These are phyloP conservation scores for Diddensiella caesifluorescens DNA, from an alignment of 805 yeast genomes.

Conservation along the genomic window DNA sequence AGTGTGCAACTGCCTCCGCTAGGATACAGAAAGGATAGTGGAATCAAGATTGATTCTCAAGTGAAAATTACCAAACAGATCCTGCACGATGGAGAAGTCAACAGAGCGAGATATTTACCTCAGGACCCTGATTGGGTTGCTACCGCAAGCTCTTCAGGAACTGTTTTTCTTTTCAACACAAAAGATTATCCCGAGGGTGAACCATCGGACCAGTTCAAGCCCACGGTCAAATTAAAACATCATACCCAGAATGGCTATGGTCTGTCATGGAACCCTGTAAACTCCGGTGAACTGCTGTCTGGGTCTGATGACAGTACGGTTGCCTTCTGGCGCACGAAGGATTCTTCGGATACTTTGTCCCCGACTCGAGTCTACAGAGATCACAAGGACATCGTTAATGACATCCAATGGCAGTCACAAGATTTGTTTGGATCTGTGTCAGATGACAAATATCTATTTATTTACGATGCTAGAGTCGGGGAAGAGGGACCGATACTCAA, in stretches of 20 bases:
- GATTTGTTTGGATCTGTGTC: slow-evolving; percentile 62
- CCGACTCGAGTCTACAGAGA: slow-evolving; percentile 9
- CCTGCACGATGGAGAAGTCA: slow-evolving; percentile 63
- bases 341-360: slow-evolving; percentile 18
- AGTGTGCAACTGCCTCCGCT: slow-evolving; percentile 14
- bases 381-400: slow-evolving; percentile 44
- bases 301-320: slow-evolving; percentile 64
- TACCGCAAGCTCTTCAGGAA: slow-evolving; percentile 44
- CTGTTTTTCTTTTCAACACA: slow-evolving; percentile 28
- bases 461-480: slow-evolving; percentile 43
- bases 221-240: slow-evolving; percentile 17
- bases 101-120: slow-evolving; percentile 53
- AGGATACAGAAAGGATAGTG: slow-evolving; percentile 3
- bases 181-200: slow-evolving; percentile 13
- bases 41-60: slow-evolving; percentile 6
- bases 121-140: slow-evolving; percentile 44
- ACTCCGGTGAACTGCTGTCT: slow-evolving; percentile 44
- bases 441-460: slow-evolving; percentile 58
- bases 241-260: slow-evolving; percentile 68
- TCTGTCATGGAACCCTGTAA: slow-evolving; percentile 56
- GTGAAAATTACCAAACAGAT: slow-evolving; percentile 41
- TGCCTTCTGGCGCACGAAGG: slow-evolving; percentile 61
- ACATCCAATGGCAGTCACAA: slow-evolving; percentile 52
- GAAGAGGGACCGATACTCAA: neutral
- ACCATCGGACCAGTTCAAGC: slow-evolving; percentile 11